phyloP scores from a whole-genome alignment of 2,329 filamentous ascomycete species.

The Mycogone perniciosa region DNA sequence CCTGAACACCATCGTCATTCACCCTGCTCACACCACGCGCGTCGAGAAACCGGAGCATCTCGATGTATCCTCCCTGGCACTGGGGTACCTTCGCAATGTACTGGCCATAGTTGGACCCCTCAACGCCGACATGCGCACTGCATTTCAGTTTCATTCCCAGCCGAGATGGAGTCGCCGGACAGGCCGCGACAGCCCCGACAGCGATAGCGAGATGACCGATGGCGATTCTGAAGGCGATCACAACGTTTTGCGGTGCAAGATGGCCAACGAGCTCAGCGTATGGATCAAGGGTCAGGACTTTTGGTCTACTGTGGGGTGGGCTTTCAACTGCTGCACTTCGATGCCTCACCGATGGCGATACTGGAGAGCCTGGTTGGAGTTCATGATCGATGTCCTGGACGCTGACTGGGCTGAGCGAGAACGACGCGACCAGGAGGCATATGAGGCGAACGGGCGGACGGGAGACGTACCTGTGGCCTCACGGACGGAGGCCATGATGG shows the following conservation, averaged over 20 bases:
- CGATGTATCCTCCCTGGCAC: constrained; percentile 58
- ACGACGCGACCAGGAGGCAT: constrained; percentile 37
- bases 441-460: constrained; percentile 16
- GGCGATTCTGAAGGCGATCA: constrained; percentile 39
- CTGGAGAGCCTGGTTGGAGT: constrained; percentile 75
- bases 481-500: constrained; percentile 52
- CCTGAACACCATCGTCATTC: constrained; percentile 73
- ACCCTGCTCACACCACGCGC: constrained; percentile 72
- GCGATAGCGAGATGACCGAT: constrained; percentile 32
- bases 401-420: constrained; percentile 58
- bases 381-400: constrained; percentile 73
- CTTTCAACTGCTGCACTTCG: constrained; percentile 77
- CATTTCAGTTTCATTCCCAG: constrained; percentile 58
- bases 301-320: constrained; percentile 86
- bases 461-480: constrained; percentile 23
- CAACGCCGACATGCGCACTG: constrained; percentile 61
- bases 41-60: constrained; percentile 54
- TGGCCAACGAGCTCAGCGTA: constrained; percentile 60
- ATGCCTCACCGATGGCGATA: constrained; percentile 70
- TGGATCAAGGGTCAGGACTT: constrained; percentile 79
- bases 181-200: constrained; percentile 34
- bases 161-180: constrained; percentile 26
- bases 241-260: constrained; percentile 48
- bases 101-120: constrained; percentile 60
- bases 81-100: constrained; percentile 64